phyloP scores from a whole-genome alignment of 257 asterid genomes.

The Ajuga chamaepitys region DNA sequence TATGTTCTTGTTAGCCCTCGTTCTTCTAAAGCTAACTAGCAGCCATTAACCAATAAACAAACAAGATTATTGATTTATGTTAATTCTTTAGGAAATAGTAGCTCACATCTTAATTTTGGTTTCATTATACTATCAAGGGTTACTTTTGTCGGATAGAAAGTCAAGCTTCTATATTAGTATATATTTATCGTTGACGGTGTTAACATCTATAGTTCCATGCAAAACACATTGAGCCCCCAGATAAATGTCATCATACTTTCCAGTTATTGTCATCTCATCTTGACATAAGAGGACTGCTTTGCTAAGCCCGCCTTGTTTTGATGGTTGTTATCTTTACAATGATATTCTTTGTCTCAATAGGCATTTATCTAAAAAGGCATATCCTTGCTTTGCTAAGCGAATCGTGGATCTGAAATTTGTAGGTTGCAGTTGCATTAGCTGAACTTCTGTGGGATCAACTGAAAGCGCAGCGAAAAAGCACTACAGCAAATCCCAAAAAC shows the following conservation, averaged over 20 bases:
- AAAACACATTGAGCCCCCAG: no score
- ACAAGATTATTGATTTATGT: neutral
- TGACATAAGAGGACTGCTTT: neutral
- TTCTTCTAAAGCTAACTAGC: neutral
- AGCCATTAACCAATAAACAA: neutral
- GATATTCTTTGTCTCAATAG: neutral
- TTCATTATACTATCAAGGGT: neutral
- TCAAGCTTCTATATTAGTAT: neutral
- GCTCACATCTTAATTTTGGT: neutral
- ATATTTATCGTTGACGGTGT: neutral
- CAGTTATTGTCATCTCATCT: no score
- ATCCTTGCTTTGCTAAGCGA: slow-evolving; percentile 10
- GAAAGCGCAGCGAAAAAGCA: slow-evolving; percentile 42
- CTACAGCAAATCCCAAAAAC: slow-evolving; percentile 31
- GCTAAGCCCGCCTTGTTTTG: neutral
- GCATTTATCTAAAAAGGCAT: neutral
- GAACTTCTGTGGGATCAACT: slow-evolving; percentile 79
- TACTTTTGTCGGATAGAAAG: neutral
- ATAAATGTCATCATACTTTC: no score
- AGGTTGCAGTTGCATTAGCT: slow-evolving; percentile 71
- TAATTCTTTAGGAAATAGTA: neutral
- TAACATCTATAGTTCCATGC: neutral
- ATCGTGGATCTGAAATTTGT: slow-evolving; percentile 19
- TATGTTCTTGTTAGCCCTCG: neutral
- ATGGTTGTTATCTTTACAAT: neutral